Base-by-base conservation (phyloP, 345 rosid genomes). In the Hibiscus mutabilis region DNA sequence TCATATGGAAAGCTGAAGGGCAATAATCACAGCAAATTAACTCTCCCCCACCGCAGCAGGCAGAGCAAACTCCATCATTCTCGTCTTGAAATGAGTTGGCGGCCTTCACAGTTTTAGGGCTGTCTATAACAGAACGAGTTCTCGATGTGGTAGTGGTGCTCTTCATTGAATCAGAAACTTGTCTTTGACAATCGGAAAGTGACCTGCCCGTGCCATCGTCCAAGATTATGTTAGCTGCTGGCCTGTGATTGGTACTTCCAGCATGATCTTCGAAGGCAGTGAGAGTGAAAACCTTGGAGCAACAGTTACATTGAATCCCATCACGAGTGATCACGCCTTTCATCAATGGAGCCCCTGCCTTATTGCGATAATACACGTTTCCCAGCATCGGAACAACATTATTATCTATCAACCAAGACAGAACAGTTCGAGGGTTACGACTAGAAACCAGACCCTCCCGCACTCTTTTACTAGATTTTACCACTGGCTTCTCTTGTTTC, bases 331-430 rank as follows among this genome's bases (percentile, higher is more conserved):
- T 40, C 44, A 11, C 2, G 9, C 44, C 44, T 40, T 40, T 40
- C 10, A 40, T 40, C 44, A 33, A 40, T 9, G 44, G 44, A 40
- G 44, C 57, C 46, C 58, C 46, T 31, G n/a, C 64, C 65, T 6
- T 14, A 5, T 0, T 19, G 6, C 51, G 29, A 64, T 80, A 86
- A 35, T 61, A 68, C 68, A 84, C 86, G 46, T 77, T 84, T 22
- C 63, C 79, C 69, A 79, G 35, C 0, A 66, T 47, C 33, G 69
- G 18, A 11, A 85, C 65, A 10, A 29, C 37, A 33, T 76, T 74
- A 49, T 79, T 80, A 44, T 84, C 86, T 6, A 86, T 82, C 75
- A 84, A 68, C 79, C 76, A 77, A n/a, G 86, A 80, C 13, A 88
- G 73, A 24, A 78, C 18, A 2, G 71, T 77, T 35, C 42, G 35